Evolutionary conservation across 2,329 filamentous ascomycete genomes (phyloP), one percentile per base, ranked within the genome.

Genomic region (Nigrospora osmanthi): DNA sequence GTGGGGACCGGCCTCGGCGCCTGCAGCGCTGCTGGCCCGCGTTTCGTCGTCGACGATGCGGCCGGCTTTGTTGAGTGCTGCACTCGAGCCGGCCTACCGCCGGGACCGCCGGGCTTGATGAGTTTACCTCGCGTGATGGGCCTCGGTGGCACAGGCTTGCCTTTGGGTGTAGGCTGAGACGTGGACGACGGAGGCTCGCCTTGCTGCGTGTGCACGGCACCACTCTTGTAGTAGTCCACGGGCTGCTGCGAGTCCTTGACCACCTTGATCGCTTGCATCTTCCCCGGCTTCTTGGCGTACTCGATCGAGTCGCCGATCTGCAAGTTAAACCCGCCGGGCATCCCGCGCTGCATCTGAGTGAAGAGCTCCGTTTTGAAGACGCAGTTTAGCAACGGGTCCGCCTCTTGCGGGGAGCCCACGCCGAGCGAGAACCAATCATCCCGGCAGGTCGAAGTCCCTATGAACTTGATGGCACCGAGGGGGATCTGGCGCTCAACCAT

Each of bases 391-490:
- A 98, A 74, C n/a, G 93, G 89, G 64, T 98, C 93, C 0, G 93
- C 76, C 62, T 97, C 91, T 60, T 95, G 89, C 10, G 84, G 83
- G 31, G 90, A 90, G n/a, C 87, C 89, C 38, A 94, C 77, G 3
- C 90, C 88, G 33, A 98, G 73, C 1, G 91, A 89, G 65, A 98
- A 96, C 93, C 93, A 98, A 65, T 98, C 93, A 56, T 98, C 93
- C 52, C 87, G 88, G 49, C 87, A 70, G 14, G 78, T 88, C 3
- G 91, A 96, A 6, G 80, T 73, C 56, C 88, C 81, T 53, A 98
- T 73, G 58, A 85, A 93, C 65, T 94, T 95, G 71, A 98, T 91
- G 11, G 89, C 80, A 3, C 89, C 88, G 15, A 97, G 69, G 0
- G 89, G 82, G 49, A 97, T 81, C 0, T 86, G 83, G 43, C 87